Evolutionary conservation across 345 rosid species (phyloP), one percentile per base, ranked within the genome.

Genomic region (Moricandia moricandioides): DNA sequence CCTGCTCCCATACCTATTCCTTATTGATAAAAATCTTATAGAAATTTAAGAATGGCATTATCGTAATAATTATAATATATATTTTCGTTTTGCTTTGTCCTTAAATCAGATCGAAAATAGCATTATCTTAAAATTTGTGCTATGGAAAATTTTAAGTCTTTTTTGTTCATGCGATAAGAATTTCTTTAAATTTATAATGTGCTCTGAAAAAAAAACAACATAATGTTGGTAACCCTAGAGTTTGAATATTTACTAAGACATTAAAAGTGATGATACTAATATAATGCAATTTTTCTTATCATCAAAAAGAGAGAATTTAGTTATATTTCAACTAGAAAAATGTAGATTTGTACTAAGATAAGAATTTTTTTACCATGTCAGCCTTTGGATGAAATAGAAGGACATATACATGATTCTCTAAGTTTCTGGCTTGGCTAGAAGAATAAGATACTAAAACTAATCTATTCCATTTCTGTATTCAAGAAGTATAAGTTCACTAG

Each of bases 1-100:
- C 83, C 59, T 57, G 88, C 88, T 67, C 88, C 89, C 0, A 88
- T 89, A 26, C 86, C 89, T 3, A 85, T 87, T 57, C 65, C 77
- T 72, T 70, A 70, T 6, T 57, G 31, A 24, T 55, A 24, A 49
- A 24, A 49, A 7, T 16, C 52, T 45, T 5, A 3, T 45, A 45
- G 52, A 1, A n/a, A n/a, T 45, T 13, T 45, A 45, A 43, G 13
- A 45, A 45, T 45, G 52, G 51, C 13, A 16, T 13, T 45, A 45
- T 45, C 51, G 5, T 45, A 45, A 45, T 45, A 21, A 21, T 21
- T 21, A 21, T 21, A 21, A 21, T 21, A 21, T 21, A 21, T 21
- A 45, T 13, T 45, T 45, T 16, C 12, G n/a, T n/a, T 45, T 45
- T 40, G 13, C 12, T 43, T 10, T 14, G 12, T 43, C 51, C 51